A percentile compares a stretch with the other conserved stretches of the same genome.
Evolutionary conservation across 2,329 filamentous ascomycete genomes (phyloP).

Genomic region (Periglandula ipomoeae): DNA sequence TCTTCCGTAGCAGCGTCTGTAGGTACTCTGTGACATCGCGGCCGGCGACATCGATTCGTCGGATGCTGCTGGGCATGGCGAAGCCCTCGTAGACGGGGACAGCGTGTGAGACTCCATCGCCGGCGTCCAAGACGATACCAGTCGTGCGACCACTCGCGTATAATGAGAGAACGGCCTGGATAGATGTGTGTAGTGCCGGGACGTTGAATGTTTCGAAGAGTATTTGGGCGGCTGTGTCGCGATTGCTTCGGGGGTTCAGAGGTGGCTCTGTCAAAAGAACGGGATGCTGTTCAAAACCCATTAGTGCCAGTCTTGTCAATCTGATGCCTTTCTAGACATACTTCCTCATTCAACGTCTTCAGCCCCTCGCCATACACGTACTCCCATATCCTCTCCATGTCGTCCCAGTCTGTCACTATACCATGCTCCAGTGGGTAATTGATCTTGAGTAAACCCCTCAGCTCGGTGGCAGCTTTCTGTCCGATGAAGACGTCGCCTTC

Average conservation of each 20-base stretch:
- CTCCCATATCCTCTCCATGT: conserved; percentile 99
- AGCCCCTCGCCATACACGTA: conserved; percentile 94
- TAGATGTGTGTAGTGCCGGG: conserved; percentile 89
- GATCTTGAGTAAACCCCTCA: conserved; percentile 90
- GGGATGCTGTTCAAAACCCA: conserved; percentile 58
- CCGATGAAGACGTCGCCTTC: conserved; percentile 98
- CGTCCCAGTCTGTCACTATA: conserved; percentile 98
- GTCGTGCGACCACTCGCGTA: conserved; percentile 95
- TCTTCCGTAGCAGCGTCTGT: conserved; percentile 83
- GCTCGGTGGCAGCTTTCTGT: conserved; percentile 74
- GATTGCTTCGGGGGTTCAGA: conserved; percentile 88
- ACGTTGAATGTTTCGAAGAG: conserved; percentile 99
- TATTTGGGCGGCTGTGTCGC: conserved; percentile 92
- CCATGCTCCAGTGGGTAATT: conserved; percentile 93
- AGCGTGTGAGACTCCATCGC: conserved; percentile 93
- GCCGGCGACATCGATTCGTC: conserved; percentile 90
- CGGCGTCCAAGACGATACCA: conserved; percentile 88
- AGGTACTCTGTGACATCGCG: conserved; percentile 94
- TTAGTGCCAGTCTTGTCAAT: no score
- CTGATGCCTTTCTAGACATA: conserved; percentile 23
- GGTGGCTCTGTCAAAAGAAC: conserved; percentile 94
- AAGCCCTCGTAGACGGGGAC: conserved; percentile 98
- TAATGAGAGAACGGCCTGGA: conserved; percentile 90
- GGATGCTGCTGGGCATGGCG: conserved; percentile 89
- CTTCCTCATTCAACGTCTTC: conserved; percentile 95